phyloP scores from a whole-genome alignment of 257 asterid genomes.

The Solanum commersonii region DNA sequence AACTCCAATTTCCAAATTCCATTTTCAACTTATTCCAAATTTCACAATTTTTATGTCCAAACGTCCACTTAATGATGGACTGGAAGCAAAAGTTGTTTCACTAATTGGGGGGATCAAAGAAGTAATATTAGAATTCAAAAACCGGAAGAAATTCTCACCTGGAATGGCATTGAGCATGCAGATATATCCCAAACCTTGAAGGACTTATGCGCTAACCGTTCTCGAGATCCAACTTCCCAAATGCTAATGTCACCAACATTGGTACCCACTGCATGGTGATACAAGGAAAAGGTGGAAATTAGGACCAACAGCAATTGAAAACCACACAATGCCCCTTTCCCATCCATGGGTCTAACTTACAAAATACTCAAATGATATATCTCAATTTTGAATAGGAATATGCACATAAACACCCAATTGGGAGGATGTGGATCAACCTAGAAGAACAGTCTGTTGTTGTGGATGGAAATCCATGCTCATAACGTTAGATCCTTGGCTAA shows the following conservation, averaged over 20 bases:
- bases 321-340: background rate
- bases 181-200: slow-evolving; percentile 92
- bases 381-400: background rate
- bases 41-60: background rate
- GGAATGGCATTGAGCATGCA: slow-evolving; percentile 80
- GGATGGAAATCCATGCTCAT: slow-evolving; percentile 99
- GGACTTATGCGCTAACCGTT: slow-evolving; percentile 72
- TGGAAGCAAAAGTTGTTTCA: background rate
- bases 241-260: slow-evolving; percentile 97
- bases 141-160: slow-evolving; percentile 37
- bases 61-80: background rate
- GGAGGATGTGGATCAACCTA: slow-evolving; percentile 47
- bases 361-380: background rate
- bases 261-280: slow-evolving; percentile 70
- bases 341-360: background rate
- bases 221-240: slow-evolving; percentile 96
- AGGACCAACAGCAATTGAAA: background rate
- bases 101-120: background rate
- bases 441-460: slow-evolving; percentile 86
- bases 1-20: background rate
- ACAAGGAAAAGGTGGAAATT: background rate
- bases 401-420: background rate
- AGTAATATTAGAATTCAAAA: slow-evolving; percentile 8
- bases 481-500: slow-evolving; percentile 90
- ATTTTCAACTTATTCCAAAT: background rate